Conservation (phyloP, 2,329 filamentous ascomycete species). For the Boeremia lycopersici region DNA sequence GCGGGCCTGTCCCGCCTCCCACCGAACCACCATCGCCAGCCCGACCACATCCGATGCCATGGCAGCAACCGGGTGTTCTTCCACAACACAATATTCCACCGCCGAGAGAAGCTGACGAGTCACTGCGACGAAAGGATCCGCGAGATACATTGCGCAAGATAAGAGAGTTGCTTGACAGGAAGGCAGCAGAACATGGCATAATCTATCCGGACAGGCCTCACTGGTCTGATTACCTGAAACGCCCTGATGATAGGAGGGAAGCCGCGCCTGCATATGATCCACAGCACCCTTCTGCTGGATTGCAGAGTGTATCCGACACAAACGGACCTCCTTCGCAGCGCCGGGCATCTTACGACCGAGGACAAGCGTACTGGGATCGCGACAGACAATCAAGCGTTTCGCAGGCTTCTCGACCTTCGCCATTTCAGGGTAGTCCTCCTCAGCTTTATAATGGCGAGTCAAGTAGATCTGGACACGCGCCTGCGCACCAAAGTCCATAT, state of each 20-base stretch:
- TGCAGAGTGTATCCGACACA: constrained; percentile 30
- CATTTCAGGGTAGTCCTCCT: constrained; percentile 32
- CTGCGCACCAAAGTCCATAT: constrained; percentile 43
- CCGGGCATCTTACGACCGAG: constrained; percentile 35
- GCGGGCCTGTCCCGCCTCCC: constrained; percentile 15
- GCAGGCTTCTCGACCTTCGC: constrained; percentile 32
- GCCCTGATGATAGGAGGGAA: constrained; percentile 26
- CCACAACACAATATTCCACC: constrained; percentile 17
- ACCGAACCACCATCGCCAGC: constrained; percentile 32
- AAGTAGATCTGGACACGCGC: constrained; percentile 23
- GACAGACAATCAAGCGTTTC: constrained; percentile 37
- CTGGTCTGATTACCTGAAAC: constrained; percentile 9
- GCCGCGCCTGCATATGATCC: constrained; percentile 31
- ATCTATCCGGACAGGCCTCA: constrained; percentile 26
- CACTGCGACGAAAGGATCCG: constrained; percentile 32
- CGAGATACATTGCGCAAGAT: constrained; percentile 34
- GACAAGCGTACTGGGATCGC: constrained; percentile 32
- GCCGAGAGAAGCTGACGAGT: constrained; percentile 30
- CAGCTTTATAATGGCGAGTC: constrained; percentile 34
- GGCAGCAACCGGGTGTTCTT: constrained; percentile 21
- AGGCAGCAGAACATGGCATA: constrained; percentile 29
- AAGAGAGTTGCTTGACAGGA: constrained; percentile 34
- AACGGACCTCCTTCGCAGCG: constrained; percentile 23
- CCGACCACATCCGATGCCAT: constrained; percentile 19
- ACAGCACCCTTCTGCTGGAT: constrained; percentile 29